Evolutionary conservation across 345 rosid species (phyloP).

Genomic region (Populus alba): DNA sequence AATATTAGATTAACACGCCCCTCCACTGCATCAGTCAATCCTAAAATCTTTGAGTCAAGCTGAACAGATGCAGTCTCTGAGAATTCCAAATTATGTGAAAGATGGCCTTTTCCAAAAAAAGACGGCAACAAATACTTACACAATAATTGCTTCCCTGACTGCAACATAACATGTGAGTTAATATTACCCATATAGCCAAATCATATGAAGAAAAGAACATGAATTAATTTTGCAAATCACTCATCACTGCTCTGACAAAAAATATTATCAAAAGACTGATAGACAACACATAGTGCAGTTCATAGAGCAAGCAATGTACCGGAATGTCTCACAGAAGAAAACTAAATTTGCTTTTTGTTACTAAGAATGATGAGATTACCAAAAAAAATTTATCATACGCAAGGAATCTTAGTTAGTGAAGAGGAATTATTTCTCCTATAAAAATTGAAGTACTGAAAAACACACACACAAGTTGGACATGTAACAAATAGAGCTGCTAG

Average conservation of each 20-base stretch:
- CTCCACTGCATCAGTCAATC: conserved; percentile 81
- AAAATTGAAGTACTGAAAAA: background rate
- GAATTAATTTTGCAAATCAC: background rate
- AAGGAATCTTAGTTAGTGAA: no score
- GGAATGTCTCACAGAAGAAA: background rate
- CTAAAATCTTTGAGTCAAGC: conserved; percentile 60
- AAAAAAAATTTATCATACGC: no score
- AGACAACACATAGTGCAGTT: background rate
- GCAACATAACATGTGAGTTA: conserved; percentile 7
- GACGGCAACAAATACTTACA: conserved; percentile 76
- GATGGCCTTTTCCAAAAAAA: conserved; percentile 44
- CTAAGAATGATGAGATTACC: background rate
- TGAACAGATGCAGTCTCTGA: conserved; percentile 46
- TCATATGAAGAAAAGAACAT: background rate
- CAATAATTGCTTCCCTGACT: conserved; percentile 92
- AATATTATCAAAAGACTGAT: background rate
- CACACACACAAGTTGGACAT: background rate
- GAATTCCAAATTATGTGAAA: conserved; percentile 45
- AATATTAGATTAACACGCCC: conserved; percentile 70
- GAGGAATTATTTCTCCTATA: background rate
- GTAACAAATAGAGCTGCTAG: background rate
- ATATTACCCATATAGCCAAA: background rate
- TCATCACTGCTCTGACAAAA: background rate
- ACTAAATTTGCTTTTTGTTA: background rate
- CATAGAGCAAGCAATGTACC: background rate